phyloP scores from a whole-genome alignment of 257 asterid species.

The Fraxinus quadrangulata region DNA sequence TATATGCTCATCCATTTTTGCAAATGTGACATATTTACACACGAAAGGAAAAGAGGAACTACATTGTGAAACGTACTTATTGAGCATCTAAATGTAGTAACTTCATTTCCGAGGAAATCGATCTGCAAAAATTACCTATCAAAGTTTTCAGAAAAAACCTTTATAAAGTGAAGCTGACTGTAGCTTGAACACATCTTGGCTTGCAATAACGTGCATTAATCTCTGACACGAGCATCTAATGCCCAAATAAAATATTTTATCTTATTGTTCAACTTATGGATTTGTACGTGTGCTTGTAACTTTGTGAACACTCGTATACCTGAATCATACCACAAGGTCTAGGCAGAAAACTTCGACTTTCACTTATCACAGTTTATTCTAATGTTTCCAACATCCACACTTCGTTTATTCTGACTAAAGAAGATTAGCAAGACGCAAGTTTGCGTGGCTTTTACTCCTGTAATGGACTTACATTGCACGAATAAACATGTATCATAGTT shows the following conservation, averaged over 20 bases:
- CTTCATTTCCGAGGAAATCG: not conserved
- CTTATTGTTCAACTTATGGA: not conserved
- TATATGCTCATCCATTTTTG: conserved; percentile 9
- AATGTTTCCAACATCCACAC: not conserved
- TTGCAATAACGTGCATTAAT: not conserved
- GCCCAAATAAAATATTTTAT: not conserved
- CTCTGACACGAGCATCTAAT: not conserved
- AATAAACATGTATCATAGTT: conserved; percentile 13
- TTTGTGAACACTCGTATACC: not conserved
- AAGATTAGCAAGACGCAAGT: not conserved
- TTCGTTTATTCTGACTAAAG: not conserved
- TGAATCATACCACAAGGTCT: not conserved
- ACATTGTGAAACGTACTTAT: not conserved
- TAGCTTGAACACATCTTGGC: not conserved
- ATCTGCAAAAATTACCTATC: not conserved
- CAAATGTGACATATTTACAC: not conserved
- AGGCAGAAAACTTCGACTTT: not conserved
- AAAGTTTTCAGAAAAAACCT: not conserved
- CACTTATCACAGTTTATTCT: not conserved
- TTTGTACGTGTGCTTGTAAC: not conserved
- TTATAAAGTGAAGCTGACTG: not conserved
- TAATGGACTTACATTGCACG: conserved; percentile 5
- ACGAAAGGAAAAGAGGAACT: not conserved
- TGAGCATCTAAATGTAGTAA: not conserved
- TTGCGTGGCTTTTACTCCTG: not conserved